Percentiles rank a stretch among this genome's conserved stretches.
Conservation (phyloP, 2,329 filamentous ascomycete genomes). For the Xylaria sp. region DNA sequence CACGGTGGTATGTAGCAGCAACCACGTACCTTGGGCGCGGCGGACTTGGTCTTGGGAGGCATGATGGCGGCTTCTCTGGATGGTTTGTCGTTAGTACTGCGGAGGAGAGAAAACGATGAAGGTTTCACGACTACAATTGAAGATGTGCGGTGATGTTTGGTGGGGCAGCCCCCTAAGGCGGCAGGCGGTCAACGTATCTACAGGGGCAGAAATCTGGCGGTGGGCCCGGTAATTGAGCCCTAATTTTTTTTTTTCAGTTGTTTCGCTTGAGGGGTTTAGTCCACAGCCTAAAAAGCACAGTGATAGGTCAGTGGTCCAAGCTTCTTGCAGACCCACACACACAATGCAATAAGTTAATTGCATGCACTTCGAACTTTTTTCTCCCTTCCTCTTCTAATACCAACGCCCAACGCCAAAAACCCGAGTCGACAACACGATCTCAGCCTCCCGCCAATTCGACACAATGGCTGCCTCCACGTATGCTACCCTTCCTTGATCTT, state of each 20-base stretch:
- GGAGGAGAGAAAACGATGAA: constrained; percentile 29
- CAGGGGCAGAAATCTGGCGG: constrained; percentile 41
- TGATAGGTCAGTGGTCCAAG: constrained; percentile 29
- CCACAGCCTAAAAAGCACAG: neutral
- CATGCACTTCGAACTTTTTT: constrained; percentile 25
- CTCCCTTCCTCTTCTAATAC: constrained; percentile 33
- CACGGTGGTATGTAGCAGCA: neutral
- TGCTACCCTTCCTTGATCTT: constrained; percentile 58
- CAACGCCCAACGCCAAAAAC: constrained; percentile 42
- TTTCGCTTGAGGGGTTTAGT: constrained; percentile 37
- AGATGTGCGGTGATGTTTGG: constrained; percentile 45
- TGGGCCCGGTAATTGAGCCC: constrained; percentile 41
- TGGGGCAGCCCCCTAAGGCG: constrained; percentile 31
- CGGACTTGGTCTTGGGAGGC: constrained; percentile 95
- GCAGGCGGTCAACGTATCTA: constrained; percentile 41
- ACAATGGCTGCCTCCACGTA: constrained; percentile 53
- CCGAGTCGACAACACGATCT: constrained; percentile 47
- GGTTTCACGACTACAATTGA: constrained; percentile 41
- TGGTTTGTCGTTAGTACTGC: constrained; percentile 38
- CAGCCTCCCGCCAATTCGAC: constrained; percentile 47
- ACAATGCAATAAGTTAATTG: constrained; percentile 35
- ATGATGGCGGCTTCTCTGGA: constrained; percentile 69
- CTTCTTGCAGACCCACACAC: constrained; percentile 32
- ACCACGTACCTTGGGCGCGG: constrained; percentile 63
- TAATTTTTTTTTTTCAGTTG: constrained; percentile 31